Conservation (phyloP, 106 monocot genomes). For the Allium sativum region DNA sequence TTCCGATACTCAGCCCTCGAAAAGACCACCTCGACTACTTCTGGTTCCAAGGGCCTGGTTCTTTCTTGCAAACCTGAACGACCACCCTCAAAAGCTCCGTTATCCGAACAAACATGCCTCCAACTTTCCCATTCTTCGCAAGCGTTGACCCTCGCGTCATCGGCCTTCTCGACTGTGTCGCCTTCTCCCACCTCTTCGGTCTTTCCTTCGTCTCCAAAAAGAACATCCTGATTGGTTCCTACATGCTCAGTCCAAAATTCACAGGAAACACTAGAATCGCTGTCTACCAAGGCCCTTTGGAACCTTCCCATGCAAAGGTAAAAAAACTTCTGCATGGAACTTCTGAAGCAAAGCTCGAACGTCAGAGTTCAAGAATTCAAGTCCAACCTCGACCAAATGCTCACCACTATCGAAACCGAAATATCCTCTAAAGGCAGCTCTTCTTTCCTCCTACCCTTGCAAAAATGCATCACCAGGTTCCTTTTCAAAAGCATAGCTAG, state of each 20-base stretch:
- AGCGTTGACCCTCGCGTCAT: slow-evolving; percentile 47
- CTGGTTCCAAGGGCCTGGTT: slow-evolving; percentile 62
- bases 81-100: slow-evolving; percentile 39
- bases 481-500: slow-evolving; percentile 40
- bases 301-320: slow-evolving; percentile 25
- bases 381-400: slow-evolving; percentile 17
- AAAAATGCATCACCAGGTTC: slow-evolving; percentile 57
- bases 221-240: slow-evolving; percentile 51
- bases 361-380: slow-evolving; percentile 38
- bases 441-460: slow-evolving; percentile 27
- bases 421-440: slow-evolving; percentile 14
- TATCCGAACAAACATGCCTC: slow-evolving; percentile 72
- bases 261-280: slow-evolving; percentile 50
- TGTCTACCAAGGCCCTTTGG: slow-evolving; percentile 52
- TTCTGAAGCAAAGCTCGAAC: slow-evolving; percentile 32
- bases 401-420: slow-evolving; percentile 22
- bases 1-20: slow-evolving; percentile 41
- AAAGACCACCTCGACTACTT: slow-evolving; percentile 78
- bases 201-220: slow-evolving; percentile 39
- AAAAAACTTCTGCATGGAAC: slow-evolving; percentile 51
- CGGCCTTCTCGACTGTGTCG: slow-evolving; percentile 53
- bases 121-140: slow-evolving; percentile 63
- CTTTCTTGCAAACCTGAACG: slow-evolving; percentile 54
- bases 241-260: slow-evolving; percentile 46
- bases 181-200: slow-evolving; percentile 69